Evolutionary conservation across 495 filamentous ascomycete species (phyloP), one percentile per base, ranked within the genome.

Genomic region (Clavariopsis aquatica): DNA sequence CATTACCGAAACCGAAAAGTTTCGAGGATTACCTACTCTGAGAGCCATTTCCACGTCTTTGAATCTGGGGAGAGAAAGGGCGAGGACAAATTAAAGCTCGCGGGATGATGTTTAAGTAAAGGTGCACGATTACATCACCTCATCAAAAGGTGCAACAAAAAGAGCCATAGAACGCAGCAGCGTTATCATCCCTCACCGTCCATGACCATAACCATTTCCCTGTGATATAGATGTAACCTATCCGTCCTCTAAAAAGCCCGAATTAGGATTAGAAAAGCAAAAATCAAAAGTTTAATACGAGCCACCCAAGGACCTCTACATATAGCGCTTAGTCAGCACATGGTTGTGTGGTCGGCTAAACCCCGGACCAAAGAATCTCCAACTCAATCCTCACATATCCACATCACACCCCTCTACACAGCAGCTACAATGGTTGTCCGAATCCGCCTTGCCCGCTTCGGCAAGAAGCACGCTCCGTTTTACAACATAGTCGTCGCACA

Each of bases 401-500:
- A n/a, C n/a, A n/a, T n/a, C n/a, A n/a, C n/a, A n/a, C n/a, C n/a
- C 13, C 8, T 10, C 2, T 17, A 8, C 13, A 26, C 31, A 15
- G 41, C 27, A 49, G 19, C 26, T 73, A 79, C 63, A 58, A 98
- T 98, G 94, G 95, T 98, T 56, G 81, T 98, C 68, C 89, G 87
- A 73, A 92, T 98, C 75, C 88, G 94, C 54, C 83, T 98, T 70
- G 88, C 94, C 52, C 94, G 94, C 80, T 96, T 98, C 74, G 94
- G 95, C 68, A 89, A 89, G 78, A 85, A 81, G 57, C 90, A 93
- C 74, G 71, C 82, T 26, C 93, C 94, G 2, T 88, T 96, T 73
- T 98, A 95, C 83, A 98, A 98, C 79, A 96, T 98, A 65, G 91
- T 98, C 56, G 91, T 98, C 60, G 83, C 91, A 23, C 93, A 98